A percentile compares a stretch with the other conserved stretches of the same genome.
phyloP scores from a whole-genome alignment of 2,329 filamentous ascomycete genomes.

The Aspergillus sp. region DNA sequence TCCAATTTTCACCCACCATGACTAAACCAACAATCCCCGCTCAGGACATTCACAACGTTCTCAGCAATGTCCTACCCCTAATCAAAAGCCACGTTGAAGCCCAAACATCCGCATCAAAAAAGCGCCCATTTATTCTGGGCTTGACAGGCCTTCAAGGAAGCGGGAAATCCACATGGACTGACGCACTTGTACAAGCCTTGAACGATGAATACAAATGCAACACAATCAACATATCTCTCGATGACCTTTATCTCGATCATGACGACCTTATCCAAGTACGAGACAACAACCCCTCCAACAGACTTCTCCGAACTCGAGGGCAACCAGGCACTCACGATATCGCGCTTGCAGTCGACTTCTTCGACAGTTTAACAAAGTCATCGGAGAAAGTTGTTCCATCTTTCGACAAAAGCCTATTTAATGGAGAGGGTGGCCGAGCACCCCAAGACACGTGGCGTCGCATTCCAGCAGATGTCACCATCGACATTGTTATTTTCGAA shows the following conservation, averaged over 20 bases:
- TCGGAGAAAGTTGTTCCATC: neutral
- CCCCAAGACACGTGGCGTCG: neutral
- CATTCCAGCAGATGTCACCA: neutral
- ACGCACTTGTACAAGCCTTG: neutral
- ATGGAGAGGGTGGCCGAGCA: neutral
- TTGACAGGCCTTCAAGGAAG: neutral
- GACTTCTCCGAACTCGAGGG: neutral
- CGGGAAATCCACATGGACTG: constrained; percentile 1
- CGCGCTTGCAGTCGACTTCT: neutral
- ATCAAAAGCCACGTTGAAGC: neutral
- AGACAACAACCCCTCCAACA: neutral
- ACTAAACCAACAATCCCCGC: neutral
- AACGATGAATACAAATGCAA: neutral
- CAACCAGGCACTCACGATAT: neutral
- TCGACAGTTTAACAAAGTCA: neutral
- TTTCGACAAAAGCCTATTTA: neutral
- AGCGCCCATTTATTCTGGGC: neutral
- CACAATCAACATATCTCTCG: neutral
- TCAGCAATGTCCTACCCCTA: neutral
- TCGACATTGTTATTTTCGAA: neutral
- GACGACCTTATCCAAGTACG: neutral
- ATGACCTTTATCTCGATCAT: neutral
- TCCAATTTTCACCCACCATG: no score
- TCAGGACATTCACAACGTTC: neutral
- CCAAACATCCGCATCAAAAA: neutral